Evolutionary conservation across 1,284 basidiomycete species (phyloP).

Genomic region (Exobasidium cylindrosporum): DNA sequence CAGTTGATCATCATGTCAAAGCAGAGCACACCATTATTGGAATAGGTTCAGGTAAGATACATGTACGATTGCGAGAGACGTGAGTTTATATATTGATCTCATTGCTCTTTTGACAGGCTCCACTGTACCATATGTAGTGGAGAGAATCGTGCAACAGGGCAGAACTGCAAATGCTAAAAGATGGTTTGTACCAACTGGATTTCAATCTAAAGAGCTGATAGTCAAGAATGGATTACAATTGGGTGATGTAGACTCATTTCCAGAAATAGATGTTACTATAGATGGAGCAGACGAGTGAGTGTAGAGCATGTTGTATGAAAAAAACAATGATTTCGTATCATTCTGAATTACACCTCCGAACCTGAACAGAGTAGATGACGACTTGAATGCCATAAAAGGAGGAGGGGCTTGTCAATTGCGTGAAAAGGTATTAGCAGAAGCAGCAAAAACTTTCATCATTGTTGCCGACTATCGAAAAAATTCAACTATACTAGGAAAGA

Average conservation of each 20-base stretch:
- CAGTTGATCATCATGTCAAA: conserved; percentile 84
- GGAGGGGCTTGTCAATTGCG: conserved; percentile 94
- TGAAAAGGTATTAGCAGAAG: conserved; percentile 93
- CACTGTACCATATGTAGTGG: conserved; percentile 96
- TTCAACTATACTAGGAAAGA: conserved; percentile 74
- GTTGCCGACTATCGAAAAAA: conserved; percentile 94
- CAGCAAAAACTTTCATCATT: conserved; percentile 80
- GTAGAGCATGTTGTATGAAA: no score
- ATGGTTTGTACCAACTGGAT: conserved; percentile 63
- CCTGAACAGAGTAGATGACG: conserved; percentile 70
- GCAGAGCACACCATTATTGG: conserved; percentile 73
- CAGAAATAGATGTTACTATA: conserved; percentile 86
- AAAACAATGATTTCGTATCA: not conserved
- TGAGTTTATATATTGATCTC: not conserved
- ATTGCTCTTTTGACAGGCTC: conserved; percentile 63
- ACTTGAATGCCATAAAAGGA: conserved; percentile 93
- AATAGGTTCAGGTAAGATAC: conserved; percentile 46
- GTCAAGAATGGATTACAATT: conserved; percentile 71
- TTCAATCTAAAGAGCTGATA: conserved; percentile 94
- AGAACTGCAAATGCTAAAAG: conserved; percentile 67
- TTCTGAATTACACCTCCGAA: not conserved
- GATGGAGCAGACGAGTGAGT: conserved; percentile 84
- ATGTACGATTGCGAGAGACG: not conserved
- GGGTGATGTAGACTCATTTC: conserved; percentile 73
- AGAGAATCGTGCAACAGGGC: conserved; percentile 86